Evolutionary conservation across 208 protist species (phyloP), one percentile per base, ranked within the genome.

Genomic region (Trypanosoma lewisi): DNA sequence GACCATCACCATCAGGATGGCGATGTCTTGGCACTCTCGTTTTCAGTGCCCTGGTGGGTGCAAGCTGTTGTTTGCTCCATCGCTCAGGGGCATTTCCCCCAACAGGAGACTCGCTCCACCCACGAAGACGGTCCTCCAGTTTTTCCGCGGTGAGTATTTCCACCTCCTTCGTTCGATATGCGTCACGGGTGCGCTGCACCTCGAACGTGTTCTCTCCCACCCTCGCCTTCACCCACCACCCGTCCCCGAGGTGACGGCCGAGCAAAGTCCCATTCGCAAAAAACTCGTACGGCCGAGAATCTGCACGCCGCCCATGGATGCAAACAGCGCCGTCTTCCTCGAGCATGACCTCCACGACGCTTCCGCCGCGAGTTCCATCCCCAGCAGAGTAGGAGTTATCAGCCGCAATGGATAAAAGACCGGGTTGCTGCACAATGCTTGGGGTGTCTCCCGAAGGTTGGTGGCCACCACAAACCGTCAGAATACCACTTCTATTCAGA

Each of bases 351-450:
- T 90, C 83, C 63, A 75, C 55, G 42, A 90, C 80, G 2, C 83
- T 81, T 4, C 51, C 44, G 11, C 82, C 88, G 44, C 88, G 88
- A 50, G 61, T 60, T 14, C 68, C 58, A 51, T 62, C 78, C 17
- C 69, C 59, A 21, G 79, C 80, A 63, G 78, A 91, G 73, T 94
- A 94, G 2, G 87, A 94, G 70, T 85, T 96, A 67, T 96, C 91
- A 0, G 84, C 86, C 11, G 66, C 70, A 27, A 94, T 51, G 50
- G 83, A 76, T n/a, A 74, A 21, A 33, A 95, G 70, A 33, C 80
- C 78, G 19, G 85, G 85, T 63, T 92, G 82, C 8, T 74, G 77
- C 25, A 94, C 79, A 49, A 95, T 62, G 1, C 75, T 70, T 0
- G 91, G 88, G 9, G 73, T 77, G 65, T 97, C 89, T 28, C 91